These are phyloP conservation scores for Colletotrichum sp. DNA, from an alignment of 2,329 filamentous ascomycete genomes.

Conservation along the genomic window DNA sequence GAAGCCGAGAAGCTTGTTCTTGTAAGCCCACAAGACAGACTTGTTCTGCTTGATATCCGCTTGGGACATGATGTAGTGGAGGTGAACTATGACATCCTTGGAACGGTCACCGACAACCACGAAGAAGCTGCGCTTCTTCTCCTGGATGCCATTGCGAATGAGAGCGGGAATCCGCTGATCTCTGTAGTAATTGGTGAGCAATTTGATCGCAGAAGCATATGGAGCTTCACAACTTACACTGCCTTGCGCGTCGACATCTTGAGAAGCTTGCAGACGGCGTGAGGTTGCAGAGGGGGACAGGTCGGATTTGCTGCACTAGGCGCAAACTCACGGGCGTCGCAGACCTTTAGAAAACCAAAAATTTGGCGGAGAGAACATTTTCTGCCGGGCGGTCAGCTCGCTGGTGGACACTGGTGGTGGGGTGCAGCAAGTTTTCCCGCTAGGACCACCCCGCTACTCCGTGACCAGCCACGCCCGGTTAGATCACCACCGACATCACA, in stretches of 20 bases:
- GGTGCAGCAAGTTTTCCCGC: slow-evolving; percentile 10
- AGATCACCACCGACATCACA: not conserved
- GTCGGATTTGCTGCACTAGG: slow-evolving; percentile 1
- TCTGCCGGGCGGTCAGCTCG: slow-evolving; percentile 43
- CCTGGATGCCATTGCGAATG: slow-evolving; percentile 88
- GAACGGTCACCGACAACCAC: slow-evolving; percentile 92
- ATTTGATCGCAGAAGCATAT: not conserved
- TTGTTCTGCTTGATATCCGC: slow-evolving; percentile 90
- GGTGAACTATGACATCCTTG: slow-evolving; percentile 95
- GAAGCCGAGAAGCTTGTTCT: slow-evolving; percentile 94
- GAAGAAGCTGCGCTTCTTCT: slow-evolving; percentile 98
- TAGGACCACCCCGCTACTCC: not conserved
- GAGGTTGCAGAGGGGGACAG: not conserved
- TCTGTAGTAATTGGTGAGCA: slow-evolving; percentile 43
- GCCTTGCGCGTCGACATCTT: slow-evolving; percentile 63
- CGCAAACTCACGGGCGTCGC: not conserved
- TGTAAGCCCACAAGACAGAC: slow-evolving; percentile 97
- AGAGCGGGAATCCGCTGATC: slow-evolving; percentile 91
- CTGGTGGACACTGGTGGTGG: not conserved
- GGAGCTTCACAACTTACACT: slow-evolving; percentile 40
- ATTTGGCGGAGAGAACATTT: slow-evolving; percentile 32
- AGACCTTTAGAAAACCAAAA: slow-evolving; percentile 38
- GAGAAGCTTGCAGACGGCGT: slow-evolving; percentile 17
- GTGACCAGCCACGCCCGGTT: not conserved
- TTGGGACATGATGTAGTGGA: slow-evolving; percentile 89